Evolutionary conservation across 1,284 basidiomycete species (phyloP).

Genomic region (Fomitiporia mediterranea): DNA sequence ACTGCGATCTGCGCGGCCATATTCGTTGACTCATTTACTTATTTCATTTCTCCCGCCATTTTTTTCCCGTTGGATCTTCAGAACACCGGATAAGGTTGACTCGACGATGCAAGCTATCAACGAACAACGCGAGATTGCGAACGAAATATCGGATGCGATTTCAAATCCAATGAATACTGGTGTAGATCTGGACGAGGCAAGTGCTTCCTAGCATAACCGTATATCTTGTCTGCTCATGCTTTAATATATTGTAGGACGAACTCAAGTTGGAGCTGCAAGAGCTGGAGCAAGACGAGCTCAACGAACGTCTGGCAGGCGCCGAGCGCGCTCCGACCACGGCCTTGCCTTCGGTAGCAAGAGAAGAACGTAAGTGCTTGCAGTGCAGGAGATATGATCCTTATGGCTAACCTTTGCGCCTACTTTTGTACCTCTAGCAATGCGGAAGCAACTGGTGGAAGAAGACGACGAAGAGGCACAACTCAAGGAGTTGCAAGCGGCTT

Average conservation of each 20-base stretch:
- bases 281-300: slow-evolving; percentile 88
- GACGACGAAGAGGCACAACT: slow-evolving; percentile 94
- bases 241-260: slow-evolving; percentile 55
- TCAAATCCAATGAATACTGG: slow-evolving; percentile 73
- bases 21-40: slow-evolving; percentile 12
- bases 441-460: slow-evolving; percentile 56
- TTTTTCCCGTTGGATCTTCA: no score
- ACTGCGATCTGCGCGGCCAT: slow-evolving; percentile 7
- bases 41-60: background rate
- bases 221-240: slow-evolving; percentile 11
- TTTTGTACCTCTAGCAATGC: slow-evolving; percentile 28
- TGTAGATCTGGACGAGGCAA: slow-evolving; percentile 70
- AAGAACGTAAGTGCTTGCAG: slow-evolving; percentile 46
- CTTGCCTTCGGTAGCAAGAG: slow-evolving; percentile 59
- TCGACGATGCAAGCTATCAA: slow-evolving; percentile 86
- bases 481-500: slow-evolving; percentile 84
- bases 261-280: slow-evolving; percentile 84
- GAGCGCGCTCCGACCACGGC: slow-evolving; percentile 87
- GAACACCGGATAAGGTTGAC: slow-evolving; percentile 91
- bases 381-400: slow-evolving; percentile 17
- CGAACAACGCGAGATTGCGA: slow-evolving; percentile 92
- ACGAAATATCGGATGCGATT: slow-evolving; percentile 95
- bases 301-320: slow-evolving; percentile 83
- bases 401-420: slow-evolving; percentile 24
- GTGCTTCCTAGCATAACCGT: slow-evolving; percentile 23